Evolutionary conservation across 805 yeast species (phyloP), one percentile per base, ranked within the genome.

Genomic region (Hanseniaspora lindneri): DNA sequence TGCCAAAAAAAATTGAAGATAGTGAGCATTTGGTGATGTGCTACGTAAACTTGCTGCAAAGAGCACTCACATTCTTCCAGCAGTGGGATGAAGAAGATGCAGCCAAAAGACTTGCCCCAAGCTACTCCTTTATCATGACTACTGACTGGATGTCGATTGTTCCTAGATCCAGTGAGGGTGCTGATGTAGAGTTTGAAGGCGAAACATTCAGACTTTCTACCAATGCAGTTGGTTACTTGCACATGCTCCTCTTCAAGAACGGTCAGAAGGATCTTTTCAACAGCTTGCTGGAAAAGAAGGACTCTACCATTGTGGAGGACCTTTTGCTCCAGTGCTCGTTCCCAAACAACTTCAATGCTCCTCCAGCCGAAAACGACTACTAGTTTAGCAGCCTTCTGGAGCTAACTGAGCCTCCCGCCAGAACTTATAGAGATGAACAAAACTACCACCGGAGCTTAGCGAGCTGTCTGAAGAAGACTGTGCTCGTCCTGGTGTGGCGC

Each of bases 41-140:
- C 32, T 89, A 82, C 64, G 74, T 83, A 48, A 73, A 84, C 5
- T 68, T 88, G 23, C 67, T 92, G 56, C 83, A 83, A 52, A 73
- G 88, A 53, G 72, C 78, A 0, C 65, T 87, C 56, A 80, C 88
- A 2, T 73, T 77, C 14, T 71, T 77, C 59, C 77, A 77, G 60
- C 80, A 80, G 51, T 64, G 66, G 66, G 46, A 55, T 56, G 64
- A 44, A 68, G 63, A 5, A 57, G 51, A 39, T 59, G 60, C 19
- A 54, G 54, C 33, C 21, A 49, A 14, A 60, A 66, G 24, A 58
- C 54, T 14, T 54, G 58, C n/a, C 67, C 68, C 39, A 66, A 79
- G 89, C 33, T 89, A 84, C 63, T 89, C 89, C 60, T 77, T 88
- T 30, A 66, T 86, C 39, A 76, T 89, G 73, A 86, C 94, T 41